Evolutionary conservation across 345 rosid genomes (phyloP).

Genomic region (Dipteronia sinensis): DNA sequence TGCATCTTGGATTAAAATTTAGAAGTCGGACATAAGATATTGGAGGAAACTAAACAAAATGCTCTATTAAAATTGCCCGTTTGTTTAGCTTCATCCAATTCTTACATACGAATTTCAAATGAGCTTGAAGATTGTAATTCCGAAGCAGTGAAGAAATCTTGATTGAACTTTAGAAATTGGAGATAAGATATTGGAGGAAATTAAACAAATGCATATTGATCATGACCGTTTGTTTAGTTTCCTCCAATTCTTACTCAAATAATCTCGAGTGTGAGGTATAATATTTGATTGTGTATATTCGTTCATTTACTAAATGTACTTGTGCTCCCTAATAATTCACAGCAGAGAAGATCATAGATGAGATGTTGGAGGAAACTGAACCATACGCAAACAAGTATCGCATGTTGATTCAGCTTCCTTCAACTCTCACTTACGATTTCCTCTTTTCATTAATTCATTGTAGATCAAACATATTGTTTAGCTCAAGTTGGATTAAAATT

Average conservation of each 20-base stretch:
- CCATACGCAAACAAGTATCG: neutral
- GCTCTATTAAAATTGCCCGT: neutral
- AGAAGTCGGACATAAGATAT: slow-evolving; percentile 15
- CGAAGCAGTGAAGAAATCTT: neutral
- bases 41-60: slow-evolving; percentile 27
- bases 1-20: neutral
- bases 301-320: neutral
- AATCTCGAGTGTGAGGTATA: neutral
- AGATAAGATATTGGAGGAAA: slow-evolving; percentile 28
- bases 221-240: neutral
- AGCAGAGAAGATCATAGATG: neutral
- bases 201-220: neutral
- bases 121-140: neutral
- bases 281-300: neutral
- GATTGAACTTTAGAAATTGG: slow-evolving; percentile 1
- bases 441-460: no score
- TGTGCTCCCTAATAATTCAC: neutral
- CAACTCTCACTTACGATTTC: slow-evolving; percentile 10
- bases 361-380: slow-evolving; percentile 18
- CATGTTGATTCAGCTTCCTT: neutral
- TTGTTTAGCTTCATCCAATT: slow-evolving; percentile 19
- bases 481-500: neutral
- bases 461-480: no score
- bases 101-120: neutral
- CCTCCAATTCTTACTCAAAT: slow-evolving; percentile 21